Evolutionary conservation across 495 filamentous ascomycete genomes (phyloP).

Genomic region (Cercophora samala): DNA sequence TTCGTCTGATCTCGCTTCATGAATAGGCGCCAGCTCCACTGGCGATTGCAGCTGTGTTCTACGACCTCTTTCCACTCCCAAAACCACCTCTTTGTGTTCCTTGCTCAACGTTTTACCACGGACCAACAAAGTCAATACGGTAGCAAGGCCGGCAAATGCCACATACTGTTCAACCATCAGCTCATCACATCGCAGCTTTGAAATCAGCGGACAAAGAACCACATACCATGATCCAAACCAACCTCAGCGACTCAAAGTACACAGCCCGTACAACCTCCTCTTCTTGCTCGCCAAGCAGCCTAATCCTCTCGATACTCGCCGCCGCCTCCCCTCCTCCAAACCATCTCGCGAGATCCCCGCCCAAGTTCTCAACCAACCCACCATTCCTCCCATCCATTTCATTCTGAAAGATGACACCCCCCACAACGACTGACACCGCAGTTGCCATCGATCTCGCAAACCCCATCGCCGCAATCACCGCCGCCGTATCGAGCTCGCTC

Average conservation of each 20-base stretch:
- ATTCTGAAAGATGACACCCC: constrained; percentile 72
- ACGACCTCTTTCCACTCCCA: constrained; percentile 5
- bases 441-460: constrained; percentile 70
- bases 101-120: constrained; percentile 50
- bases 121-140: constrained; percentile 43
- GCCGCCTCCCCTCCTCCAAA: constrained; percentile 51
- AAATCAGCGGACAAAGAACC: neutral
- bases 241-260: constrained; percentile 54
- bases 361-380: constrained; percentile 32
- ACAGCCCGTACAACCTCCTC: constrained; percentile 46
- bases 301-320: constrained; percentile 52
- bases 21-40: neutral
- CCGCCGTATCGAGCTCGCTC: constrained; percentile 61
- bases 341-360: constrained; percentile 33
- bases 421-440: constrained; percentile 66
- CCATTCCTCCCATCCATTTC: constrained; percentile 38
- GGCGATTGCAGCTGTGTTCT: neutral
- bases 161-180: neutral
- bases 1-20: neutral
- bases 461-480: constrained; percentile 66
- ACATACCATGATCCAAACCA: constrained; percentile 59
- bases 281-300: constrained; percentile 44
- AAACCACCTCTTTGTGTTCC: constrained; percentile 43
- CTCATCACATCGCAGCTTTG: neutral
- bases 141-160: neutral